Evolutionary conservation across 257 asterid species (phyloP).

Genomic region (Ophiorrhiza pumila): DNA sequence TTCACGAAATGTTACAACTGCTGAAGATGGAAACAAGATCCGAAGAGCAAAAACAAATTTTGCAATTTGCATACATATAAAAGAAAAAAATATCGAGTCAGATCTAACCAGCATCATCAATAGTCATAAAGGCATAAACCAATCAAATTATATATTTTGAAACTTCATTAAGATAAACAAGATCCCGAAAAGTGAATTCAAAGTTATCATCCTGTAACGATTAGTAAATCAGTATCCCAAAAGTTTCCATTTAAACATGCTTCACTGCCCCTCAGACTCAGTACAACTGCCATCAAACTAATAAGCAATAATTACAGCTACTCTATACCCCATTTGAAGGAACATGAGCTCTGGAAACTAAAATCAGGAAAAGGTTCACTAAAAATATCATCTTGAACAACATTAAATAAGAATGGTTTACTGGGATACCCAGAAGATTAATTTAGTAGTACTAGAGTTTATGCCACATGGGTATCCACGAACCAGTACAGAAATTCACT

Average conservation of each 20-base stretch:
- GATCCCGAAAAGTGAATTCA: background rate
- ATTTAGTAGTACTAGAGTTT: background rate
- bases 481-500: background rate
- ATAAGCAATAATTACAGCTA: background rate
- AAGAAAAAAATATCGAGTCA: background rate
- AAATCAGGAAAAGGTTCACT: background rate
- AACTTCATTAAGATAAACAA: background rate
- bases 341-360: background rate
- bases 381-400: background rate
- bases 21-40: background rate
- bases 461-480: background rate
- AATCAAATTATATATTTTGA: background rate
- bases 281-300: background rate
- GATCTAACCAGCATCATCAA: background rate
- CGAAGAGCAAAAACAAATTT: background rate
- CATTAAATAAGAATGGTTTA: background rate
- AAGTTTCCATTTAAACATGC: background rate
- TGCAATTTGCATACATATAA: no score
- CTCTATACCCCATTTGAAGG: background rate
- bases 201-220: no score
- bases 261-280: background rate
- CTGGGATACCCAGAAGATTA: background rate
- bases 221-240: background rate
- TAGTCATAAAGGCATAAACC: background rate
- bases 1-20: background rate